These are phyloP conservation scores for Colletotrichum tabaci DNA, from an alignment of 2,329 filamentous ascomycete species.

Conservation along the genomic window DNA sequence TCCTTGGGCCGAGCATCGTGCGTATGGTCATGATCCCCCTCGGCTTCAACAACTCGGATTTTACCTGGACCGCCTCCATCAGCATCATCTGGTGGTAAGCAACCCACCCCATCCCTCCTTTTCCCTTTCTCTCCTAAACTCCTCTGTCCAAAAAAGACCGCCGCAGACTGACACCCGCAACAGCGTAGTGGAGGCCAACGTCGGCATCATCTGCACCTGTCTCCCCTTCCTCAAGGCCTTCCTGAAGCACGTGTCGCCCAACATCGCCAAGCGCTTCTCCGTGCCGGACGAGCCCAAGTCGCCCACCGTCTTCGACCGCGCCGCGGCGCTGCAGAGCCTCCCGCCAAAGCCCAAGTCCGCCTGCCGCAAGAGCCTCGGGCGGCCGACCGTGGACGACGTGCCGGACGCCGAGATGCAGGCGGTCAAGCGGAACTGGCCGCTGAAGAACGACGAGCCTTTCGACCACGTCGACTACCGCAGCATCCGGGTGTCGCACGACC, in stretches of 20 bases:
- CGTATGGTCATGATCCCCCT: slow-evolving; percentile 39
- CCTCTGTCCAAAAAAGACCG: too few species aligned
- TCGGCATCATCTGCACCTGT: slow-evolving; percentile 41
- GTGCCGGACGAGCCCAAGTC: slow-evolving; percentile 19
- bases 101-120: too few species aligned
- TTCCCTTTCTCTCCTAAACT: too few species aligned
- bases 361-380: slow-evolving; percentile 23
- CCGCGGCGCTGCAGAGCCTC: slow-evolving; percentile 24
- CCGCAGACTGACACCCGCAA: background rate
- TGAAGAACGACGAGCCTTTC: slow-evolving; percentile 21
- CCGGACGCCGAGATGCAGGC: slow-evolving; percentile 3
- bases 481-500: background rate
- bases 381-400: slow-evolving; percentile 11
- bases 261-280: background rate
- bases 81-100: slow-evolving; percentile 41
- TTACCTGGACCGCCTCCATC: slow-evolving; percentile 40
- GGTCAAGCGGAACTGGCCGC: slow-evolving; percentile 9
- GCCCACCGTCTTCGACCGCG: slow-evolving; percentile 30
- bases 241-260: slow-evolving; percentile 17
- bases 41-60: slow-evolving; percentile 30
- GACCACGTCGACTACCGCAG: slow-evolving; percentile 2
- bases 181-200: slow-evolving; percentile 39
- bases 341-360: slow-evolving; percentile 17
- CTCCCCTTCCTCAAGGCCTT: slow-evolving; percentile 40
- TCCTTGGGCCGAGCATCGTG: slow-evolving; percentile 38